Conservation (phyloP, 768 basidiomycete genomes). For the Termitomyces heimii region DNA sequence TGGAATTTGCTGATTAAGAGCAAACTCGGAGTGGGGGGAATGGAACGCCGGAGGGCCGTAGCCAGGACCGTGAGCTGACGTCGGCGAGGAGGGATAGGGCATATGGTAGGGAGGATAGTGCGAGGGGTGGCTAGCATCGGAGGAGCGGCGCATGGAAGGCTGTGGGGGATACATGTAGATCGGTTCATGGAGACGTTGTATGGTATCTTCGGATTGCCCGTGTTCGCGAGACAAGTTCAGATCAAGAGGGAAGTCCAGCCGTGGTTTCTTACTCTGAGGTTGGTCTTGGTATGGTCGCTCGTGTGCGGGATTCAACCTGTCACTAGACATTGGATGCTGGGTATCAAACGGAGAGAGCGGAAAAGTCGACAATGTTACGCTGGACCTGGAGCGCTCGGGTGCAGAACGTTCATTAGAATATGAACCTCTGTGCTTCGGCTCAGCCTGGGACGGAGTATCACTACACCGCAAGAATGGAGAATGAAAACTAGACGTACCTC, state of each 20-base stretch:
- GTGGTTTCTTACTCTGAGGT: slow-evolving; percentile 13
- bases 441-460: background rate
- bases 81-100: slow-evolving; percentile 4
- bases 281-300: slow-evolving; percentile 14
- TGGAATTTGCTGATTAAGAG: background rate
- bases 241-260: slow-evolving; percentile 9
- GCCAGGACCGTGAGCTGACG: background rate
- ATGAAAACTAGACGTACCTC: slow-evolving; percentile 1
- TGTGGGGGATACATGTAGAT: slow-evolving; percentile 7
- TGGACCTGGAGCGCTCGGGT: slow-evolving; percentile 1
- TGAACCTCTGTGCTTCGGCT: background rate
- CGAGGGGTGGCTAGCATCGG: background rate
- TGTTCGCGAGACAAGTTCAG: slow-evolving; percentile 4
- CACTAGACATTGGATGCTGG: slow-evolving; percentile 13
- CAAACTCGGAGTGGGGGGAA: background rate
- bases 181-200: slow-evolving; percentile 1
- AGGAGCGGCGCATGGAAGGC: background rate
- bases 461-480: background rate
- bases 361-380: slow-evolving; percentile 4
- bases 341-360: slow-evolving; percentile 8
- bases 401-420: slow-evolving; percentile 3
- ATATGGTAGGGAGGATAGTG: background rate
- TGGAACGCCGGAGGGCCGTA: slow-evolving; percentile 1
- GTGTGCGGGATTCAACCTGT: slow-evolving; percentile 17
- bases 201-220: slow-evolving; percentile 5